phyloP scores from a whole-genome alignment of 768 basidiomycete species.

The Termitomyces sp. region DNA sequence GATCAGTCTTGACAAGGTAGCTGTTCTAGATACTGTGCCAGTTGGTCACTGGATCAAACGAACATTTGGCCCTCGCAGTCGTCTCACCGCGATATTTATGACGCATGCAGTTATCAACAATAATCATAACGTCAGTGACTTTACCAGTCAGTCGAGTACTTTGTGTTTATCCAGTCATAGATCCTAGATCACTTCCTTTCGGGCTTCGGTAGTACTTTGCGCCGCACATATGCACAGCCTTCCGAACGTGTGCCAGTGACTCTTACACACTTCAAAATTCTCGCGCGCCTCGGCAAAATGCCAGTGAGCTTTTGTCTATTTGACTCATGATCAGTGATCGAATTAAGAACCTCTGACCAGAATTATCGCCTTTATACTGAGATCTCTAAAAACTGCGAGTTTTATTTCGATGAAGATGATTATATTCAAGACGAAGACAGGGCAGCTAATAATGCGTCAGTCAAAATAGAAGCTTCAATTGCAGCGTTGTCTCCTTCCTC shows the following conservation, averaged over 20 bases:
- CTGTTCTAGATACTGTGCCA: constrained; percentile 41
- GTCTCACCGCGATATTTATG: constrained; percentile 62
- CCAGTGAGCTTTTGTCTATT: constrained; percentile 39
- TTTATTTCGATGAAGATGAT: constrained; percentile 66
- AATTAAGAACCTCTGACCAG: constrained; percentile 23
- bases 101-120: constrained; percentile 71
- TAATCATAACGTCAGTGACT: constrained; percentile 36
- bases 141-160: not conserved
- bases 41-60: constrained; percentile 59
- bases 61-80: constrained; percentile 50
- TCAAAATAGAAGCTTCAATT: constrained; percentile 37
- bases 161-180: constrained; percentile 22
- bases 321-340: not conserved
- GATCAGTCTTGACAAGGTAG: not conserved
- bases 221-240: constrained; percentile 13
- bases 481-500: constrained; percentile 22
- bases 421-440: constrained; percentile 38
- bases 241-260: constrained; percentile 56
- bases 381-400: constrained; percentile 62
- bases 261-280: constrained; percentile 69
- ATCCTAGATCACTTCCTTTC: constrained; percentile 43
- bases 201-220: constrained; percentile 15
- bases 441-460: constrained; percentile 14
- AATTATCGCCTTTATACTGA: constrained; percentile 50
- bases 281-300: constrained; percentile 59